Evolutionary conservation across 768 basidiomycete genomes (phyloP).

Genomic region (Tylopilus cervinicoccineus): DNA sequence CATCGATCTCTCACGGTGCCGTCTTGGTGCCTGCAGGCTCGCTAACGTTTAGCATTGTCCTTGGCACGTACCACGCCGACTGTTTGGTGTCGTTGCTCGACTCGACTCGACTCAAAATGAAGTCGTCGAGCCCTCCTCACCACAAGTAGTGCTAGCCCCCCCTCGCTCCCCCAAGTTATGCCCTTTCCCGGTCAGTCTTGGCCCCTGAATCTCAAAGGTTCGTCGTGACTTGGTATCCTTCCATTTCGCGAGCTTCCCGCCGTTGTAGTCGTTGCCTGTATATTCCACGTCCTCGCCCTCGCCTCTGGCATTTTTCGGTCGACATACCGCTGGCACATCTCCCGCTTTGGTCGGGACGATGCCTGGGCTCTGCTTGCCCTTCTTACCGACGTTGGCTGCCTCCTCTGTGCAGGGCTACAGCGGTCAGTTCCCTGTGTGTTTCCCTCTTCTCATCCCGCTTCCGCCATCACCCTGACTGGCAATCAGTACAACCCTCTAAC

Average conservation of each 20-base stretch:
- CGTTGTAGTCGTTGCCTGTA: conserved; percentile 2
- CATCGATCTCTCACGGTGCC: conserved; percentile 3
- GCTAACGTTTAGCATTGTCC: no score
- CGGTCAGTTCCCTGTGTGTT: conserved; percentile 5
- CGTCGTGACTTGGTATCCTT: neutral
- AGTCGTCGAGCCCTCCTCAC: no score
- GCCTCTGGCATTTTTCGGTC: conserved; percentile 12
- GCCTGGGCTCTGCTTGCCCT: conserved; percentile 15
- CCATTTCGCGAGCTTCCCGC: neutral
- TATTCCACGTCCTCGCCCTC: conserved; percentile 12
- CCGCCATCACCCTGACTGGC: neutral
- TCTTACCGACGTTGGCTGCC: conserved; percentile 7
- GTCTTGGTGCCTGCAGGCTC: no score
- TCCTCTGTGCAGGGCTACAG: conserved; percentile 6
- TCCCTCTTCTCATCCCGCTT: neutral
- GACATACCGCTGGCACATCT: conserved; percentile 12
- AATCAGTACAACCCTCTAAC: neutral
- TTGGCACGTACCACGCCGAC: no score
- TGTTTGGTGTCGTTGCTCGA: no score
- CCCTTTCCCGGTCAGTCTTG: conserved; percentile 15
- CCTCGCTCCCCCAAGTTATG: conserved; percentile 2
- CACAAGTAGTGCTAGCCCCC: no score
- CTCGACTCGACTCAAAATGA: no score
- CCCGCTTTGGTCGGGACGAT: conserved; percentile 17
- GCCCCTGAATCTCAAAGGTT: conserved; percentile 14